Evolutionary conservation across 2,329 filamentous ascomycete species (phyloP).

Genomic region (Tolypocladium tropicale): DNA sequence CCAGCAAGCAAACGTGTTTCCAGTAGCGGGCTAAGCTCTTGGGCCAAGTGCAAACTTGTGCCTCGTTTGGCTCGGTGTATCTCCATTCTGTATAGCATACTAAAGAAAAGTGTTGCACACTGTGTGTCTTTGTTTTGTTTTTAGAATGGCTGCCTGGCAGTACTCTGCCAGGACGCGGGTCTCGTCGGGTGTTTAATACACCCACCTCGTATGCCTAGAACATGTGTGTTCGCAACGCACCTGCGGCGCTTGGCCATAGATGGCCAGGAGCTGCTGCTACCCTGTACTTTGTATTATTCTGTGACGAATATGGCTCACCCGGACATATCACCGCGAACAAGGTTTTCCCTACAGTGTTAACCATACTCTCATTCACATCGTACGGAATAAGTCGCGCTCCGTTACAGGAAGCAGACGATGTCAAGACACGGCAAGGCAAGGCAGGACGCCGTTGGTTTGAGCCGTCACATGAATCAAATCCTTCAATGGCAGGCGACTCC

Average conservation of each 20-base stretch:
- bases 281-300: not conserved
- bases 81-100: not conserved
- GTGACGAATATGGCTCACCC: no score
- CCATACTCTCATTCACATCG: no score
- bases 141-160: not conserved
- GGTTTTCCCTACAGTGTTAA: no score
- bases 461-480: not conserved
- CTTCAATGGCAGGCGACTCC: not conserved
- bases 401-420: no score
- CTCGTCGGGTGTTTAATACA: not conserved
- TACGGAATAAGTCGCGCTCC: no score
- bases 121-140: no score
- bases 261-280: not conserved
- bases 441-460: not conserved
- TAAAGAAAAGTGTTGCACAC: not conserved
- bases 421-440: not conserved
- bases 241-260: not conserved
- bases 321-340: no score
- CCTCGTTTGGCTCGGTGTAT: not conserved
- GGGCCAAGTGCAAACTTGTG: not conserved
- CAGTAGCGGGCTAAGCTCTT: constrained; percentile 1
- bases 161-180: not conserved
- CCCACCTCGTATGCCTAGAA: not conserved
- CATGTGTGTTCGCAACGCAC: not conserved
- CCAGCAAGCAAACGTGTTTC: constrained; percentile 19